Base-by-base conservation (phyloP, 129 eudicot species). In the Helianthus tuberosus region DNA sequence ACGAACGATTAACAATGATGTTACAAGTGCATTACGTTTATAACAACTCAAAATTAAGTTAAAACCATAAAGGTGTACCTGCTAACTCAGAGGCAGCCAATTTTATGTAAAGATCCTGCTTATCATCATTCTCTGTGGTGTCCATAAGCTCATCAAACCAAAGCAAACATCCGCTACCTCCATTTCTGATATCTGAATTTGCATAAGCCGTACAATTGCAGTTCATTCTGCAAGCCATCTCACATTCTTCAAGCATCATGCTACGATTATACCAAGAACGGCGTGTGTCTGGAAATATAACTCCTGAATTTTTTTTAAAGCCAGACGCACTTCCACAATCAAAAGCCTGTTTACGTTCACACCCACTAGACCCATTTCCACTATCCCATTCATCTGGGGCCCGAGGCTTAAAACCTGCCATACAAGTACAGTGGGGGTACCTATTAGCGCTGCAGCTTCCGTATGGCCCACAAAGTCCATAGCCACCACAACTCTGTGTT, bases 91-190 rank as follows among this genome's bases (percentile, higher is more conserved):
- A 73, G 64, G 64, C 73, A 7, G 67, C 57, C 35, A 78, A 29
- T 62, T 50, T 82, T 13, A 82, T 75, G 69, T 82, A 82, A 67
- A 82, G 73, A 66, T 59, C 70, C 13, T 77, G 80, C 3, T 50
- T 47, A 5, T 53, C 62, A 11, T 52, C 25, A 39, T 50, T 68
- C 60, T 59, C 64, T 47, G 62, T 51, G 11, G 79, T 52, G 48
- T 83, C 87, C 27, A 74, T 69, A 23, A 83, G 53, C 29, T 68
- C 60, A 41, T 20, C 78, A 79, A 78, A 64, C 87, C 87, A 83
- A 36, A 38, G 17, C n/a, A 83, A 72, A 66, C 86, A 83, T 46
- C 83, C 86, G 12, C 50, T 64, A 38, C 80, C 83, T 7, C 80
- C 71, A 13, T 54, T 47, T 47, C 69, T 62, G 59, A 74, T 53